Conservation (phyloP, 352 stramenopile genomes). For the Salisapilia sapeloensis region DNA sequence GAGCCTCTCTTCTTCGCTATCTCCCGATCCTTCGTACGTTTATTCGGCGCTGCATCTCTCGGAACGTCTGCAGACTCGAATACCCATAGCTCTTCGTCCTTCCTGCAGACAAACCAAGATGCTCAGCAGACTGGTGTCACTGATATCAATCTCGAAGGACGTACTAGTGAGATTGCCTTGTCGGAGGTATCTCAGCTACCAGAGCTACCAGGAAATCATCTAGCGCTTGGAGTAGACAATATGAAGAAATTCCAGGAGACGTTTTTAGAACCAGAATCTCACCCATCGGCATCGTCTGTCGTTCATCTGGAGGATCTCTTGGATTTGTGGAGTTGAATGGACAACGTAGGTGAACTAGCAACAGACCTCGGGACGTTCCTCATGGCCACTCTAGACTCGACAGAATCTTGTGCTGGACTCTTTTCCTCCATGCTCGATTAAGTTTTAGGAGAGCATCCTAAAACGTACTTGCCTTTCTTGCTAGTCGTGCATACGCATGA, state of each 20-base stretch:
- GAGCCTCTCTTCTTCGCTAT: conserved; percentile 8
- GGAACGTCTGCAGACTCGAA: conserved; percentile 41
- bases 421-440: conserved; percentile 73
- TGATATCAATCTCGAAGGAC: conserved; percentile 5
- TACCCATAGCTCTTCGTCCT: conserved; percentile 55
- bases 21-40: conserved; percentile 6
- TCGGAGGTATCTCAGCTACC: conserved; percentile 8
- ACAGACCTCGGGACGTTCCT: conserved; percentile 39
- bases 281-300: conserved; percentile 49
- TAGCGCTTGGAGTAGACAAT: conserved; percentile 42
- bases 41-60: conserved; percentile 16
- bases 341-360: conserved; percentile 51
- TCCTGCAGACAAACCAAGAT: conserved; percentile 42
- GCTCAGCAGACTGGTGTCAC: conserved; percentile 3
- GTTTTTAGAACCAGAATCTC: conserved; percentile 38
- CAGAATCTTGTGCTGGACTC: conserved; percentile 37
- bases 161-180: conserved; percentile 3
- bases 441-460: conserved; percentile 42
- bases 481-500: conserved; percentile 60
- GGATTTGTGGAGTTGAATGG: conserved; percentile 65
- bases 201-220: conserved; percentile 28
- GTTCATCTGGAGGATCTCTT: conserved; percentile 70
- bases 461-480: conserved; percentile 62
- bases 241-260: conserved; percentile 66
- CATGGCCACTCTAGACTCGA: conserved; percentile 43